Base-by-base conservation (phyloP, 1,284 basidiomycete species). In the Apiotrichum gamsii region DNA sequence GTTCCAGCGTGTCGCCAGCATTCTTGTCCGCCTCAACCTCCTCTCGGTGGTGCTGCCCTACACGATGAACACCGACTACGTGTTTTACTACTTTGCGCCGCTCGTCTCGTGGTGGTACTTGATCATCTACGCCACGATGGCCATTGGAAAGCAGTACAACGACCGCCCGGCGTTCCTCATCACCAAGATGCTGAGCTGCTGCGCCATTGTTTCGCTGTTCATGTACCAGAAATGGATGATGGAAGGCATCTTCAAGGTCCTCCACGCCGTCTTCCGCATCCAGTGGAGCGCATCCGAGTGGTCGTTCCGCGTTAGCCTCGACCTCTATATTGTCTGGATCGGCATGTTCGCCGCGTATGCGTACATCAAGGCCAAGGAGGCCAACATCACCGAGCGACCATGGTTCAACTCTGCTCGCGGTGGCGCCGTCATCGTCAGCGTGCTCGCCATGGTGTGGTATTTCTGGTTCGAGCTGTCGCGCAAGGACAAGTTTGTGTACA, bases 21-120 rank as follows among this genome's bases (percentile, higher is more conserved):
- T 87, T 39, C 72, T 93, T 58, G 77, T 90, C 47, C 82, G 90
- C 8, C 74, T 91, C 49, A 93, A 93, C 70, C 71, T 91, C 34
- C 77, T 90, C 38, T 89, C 89, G 1, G 73, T 91, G 40, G 74
- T 83, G 14, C 77, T 93, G 34, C 84, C 85, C 8, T 93, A 90
- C 73, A 80, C 82, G 42, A 90, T 93, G 88, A 82, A 90, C 74
- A 90, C 87, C 51, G 79, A 89, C 72, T 94, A 91, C 69, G 80
- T 88, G 53, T 87, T 82, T 45, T 90, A 90, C 70, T 90, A 90
- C 71, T 90, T 90, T 65, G 79, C 87, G 4, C 86, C 86, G 8
- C 75, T 90, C 56, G 85, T 88, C 20, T 83, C 58, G 20, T 70
- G 66, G 65, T 72, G 70, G 68, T 93, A 85, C 72, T 72, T 89